Percentiles rank a stretch among this genome's conserved stretches.
Evolutionary conservation across 2,329 filamentous ascomycete species (phyloP).

Genomic region (Beauveria sp.): DNA sequence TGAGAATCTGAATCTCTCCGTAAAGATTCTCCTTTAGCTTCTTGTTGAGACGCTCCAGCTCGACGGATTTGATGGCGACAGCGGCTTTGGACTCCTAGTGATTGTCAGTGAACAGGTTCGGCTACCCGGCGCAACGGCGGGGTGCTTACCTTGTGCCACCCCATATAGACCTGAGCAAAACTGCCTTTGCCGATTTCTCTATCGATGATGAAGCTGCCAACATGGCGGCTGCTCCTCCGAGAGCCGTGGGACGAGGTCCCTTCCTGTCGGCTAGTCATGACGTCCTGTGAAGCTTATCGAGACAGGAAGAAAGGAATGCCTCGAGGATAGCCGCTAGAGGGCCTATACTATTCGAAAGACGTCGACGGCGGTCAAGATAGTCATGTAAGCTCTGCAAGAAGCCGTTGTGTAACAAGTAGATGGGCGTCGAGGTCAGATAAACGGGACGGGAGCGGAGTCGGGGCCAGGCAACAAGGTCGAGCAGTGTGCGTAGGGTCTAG

Average conservation of each 20-base stretch:
- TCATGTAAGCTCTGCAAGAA: constrained; percentile 31
- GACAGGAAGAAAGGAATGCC: constrained; percentile 23
- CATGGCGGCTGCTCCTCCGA: constrained; percentile 26
- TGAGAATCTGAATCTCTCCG: constrained; percentile 91
- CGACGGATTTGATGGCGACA: constrained; percentile 95
- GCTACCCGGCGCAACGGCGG: neutral
- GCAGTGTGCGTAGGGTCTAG: neutral
- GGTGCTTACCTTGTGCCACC: constrained; percentile 62
- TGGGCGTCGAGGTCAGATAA: constrained; percentile 4
- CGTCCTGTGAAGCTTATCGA: constrained; percentile 26
- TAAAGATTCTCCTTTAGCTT: constrained; percentile 96
- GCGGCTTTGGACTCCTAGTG: constrained; percentile 66
- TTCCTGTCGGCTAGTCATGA: constrained; percentile 33
- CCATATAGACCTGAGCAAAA: constrained; percentile 92
- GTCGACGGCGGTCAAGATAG: constrained; percentile 25
- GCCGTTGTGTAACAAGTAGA: neutral
- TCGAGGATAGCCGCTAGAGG: constrained; percentile 25
- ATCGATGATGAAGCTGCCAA: constrained; percentile 75
- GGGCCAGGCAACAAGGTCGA: neutral
- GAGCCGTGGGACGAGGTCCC: constrained; percentile 25
- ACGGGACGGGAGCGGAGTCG: constrained; percentile 2
- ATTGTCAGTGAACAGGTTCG: constrained; percentile 10
- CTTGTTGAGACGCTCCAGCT: constrained; percentile 81
- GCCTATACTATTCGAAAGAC: constrained; percentile 29
- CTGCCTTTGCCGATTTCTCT: constrained; percentile 95